Evolutionary conservation across 352 stramenopile species (phyloP), one percentile per base, ranked within the genome.

Genomic region (Globisporangium solare): DNA sequence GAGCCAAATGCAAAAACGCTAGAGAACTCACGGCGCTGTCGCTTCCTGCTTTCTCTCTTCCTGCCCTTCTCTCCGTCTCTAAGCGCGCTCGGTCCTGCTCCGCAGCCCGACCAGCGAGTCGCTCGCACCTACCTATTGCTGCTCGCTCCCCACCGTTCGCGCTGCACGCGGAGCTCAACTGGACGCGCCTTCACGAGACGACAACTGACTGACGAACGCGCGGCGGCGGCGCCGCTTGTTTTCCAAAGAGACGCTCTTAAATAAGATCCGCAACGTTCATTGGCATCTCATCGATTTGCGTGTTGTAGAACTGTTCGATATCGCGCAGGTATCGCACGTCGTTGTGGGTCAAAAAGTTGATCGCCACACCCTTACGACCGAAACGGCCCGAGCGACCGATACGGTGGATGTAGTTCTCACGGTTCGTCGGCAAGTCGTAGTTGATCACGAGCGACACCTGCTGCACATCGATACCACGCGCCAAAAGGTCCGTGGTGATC

Each of bases 231-330:
- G 54, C 67, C 63, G 72, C 61, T 68, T 52, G 57, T 73, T 54
- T 60, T 78, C 64, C 57, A 56, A 54, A 61, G 27, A 35, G 27
- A 35, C 27, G 47, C 63, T 51, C 75, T 88, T 99, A 99, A 89
- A 99, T 98, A 78, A 99, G 92, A 89, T 99, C 97, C 58, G 92
- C 95, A 60, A 99, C 96, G 79, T 99, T 98, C 86, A 98, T 98
- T 60, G 97, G 97, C 95, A 99, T 99, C 82, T 99, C 97, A 65
- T 97, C 93, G 72, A 99, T 99, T 71, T 99, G 91, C 60, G 97
- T 99, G 73, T 97, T 98, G 91, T 99, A 99, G 84, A 99, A 99
- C 76, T 98, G 83, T 83, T 99, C 97, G 73, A 99, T 99, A 83
- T 99, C 97, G 74, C 94, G 89, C 63, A 99, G 79, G 80, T 99